A percentile compares a stretch with the other conserved stretches of the same genome.
These are phyloP conservation scores for Mucor irregularis DNA, from an alignment of 371 early-diverging fungal genomes.

Conservation along the genomic window DNA sequence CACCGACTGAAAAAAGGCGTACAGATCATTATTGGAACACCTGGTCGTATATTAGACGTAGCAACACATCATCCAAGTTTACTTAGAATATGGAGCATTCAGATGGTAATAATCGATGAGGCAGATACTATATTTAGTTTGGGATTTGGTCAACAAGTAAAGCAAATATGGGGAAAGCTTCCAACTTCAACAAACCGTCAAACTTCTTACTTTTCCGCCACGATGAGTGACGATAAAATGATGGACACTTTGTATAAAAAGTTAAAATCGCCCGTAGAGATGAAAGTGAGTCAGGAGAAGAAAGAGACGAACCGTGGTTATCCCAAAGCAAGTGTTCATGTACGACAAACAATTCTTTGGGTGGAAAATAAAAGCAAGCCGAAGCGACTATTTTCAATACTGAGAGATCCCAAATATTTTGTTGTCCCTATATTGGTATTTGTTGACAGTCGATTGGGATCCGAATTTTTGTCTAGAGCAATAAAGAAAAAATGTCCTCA, in stretches of 20 bases:
- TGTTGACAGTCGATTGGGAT: constrained; percentile 59
- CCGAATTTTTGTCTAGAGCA: constrained; percentile 52
- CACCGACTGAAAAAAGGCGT: constrained; percentile 59
- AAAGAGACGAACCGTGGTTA: not conserved
- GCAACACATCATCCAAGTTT: constrained; percentile 40
- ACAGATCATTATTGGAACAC: constrained; percentile 62
- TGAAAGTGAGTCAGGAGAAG: constrained; percentile 16
- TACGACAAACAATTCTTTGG: constrained; percentile 67
- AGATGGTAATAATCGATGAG: constrained; percentile 62
- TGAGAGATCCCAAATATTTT: constrained; percentile 58
- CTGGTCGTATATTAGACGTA: constrained; percentile 58
- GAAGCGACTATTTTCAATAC: constrained; percentile 56
- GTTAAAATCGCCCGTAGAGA: constrained; percentile 25
- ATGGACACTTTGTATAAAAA: constrained; percentile 7
- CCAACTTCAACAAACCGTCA: constrained; percentile 46
- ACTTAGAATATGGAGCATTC: constrained; percentile 47
- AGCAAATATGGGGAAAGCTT: constrained; percentile 47
- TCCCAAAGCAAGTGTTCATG: constrained; percentile 34
- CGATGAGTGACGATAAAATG: constrained; percentile 16
- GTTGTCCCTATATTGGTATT: constrained; percentile 57
- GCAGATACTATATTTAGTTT: constrained; percentile 61
- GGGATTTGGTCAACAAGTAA: constrained; percentile 54
- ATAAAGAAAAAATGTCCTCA: constrained; percentile 44
- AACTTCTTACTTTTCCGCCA: constrained; percentile 55
- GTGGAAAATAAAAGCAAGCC: constrained; percentile 63